These are phyloP conservation scores for Drechslera avenae DNA, from an alignment of 2,329 filamentous ascomycete genomes.

Conservation along the genomic window DNA sequence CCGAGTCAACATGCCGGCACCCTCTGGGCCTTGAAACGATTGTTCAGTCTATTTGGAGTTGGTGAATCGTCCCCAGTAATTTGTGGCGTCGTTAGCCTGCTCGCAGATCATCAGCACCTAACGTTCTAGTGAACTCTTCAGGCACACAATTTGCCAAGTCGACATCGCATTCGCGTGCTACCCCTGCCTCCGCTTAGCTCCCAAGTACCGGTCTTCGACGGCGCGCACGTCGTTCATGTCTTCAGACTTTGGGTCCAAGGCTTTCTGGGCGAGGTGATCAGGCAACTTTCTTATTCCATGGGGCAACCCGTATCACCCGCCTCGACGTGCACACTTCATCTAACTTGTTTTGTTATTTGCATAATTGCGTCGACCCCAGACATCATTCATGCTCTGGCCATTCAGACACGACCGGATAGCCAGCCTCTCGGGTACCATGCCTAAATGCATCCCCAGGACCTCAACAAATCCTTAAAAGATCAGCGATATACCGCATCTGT, in stretches of 20 bases:
- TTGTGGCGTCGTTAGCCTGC: background rate
- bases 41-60: background rate
- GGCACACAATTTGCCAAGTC: background rate
- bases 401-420: background rate
- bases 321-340: background rate
- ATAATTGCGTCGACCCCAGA: background rate
- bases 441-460: background rate
- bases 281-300: background rate
- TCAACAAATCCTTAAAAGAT: background rate
- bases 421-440: background rate
- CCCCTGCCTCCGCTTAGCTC: background rate
- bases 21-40: conserved; percentile 5
- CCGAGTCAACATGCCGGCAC: background rate
- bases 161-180: background rate
- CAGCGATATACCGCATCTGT: background rate
- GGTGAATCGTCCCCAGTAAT: background rate
- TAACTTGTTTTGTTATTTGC: background rate
- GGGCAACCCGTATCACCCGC: background rate
- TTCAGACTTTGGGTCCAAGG: background rate
- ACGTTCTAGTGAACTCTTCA: background rate
- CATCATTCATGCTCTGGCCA: background rate
- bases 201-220: background rate
- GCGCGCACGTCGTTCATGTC: too few relatives aligned
- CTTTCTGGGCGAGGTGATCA: background rate
- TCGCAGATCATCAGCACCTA: background rate